Conservation (phyloP, 208 protist species). For the Angomonas ambiguus region DNA sequence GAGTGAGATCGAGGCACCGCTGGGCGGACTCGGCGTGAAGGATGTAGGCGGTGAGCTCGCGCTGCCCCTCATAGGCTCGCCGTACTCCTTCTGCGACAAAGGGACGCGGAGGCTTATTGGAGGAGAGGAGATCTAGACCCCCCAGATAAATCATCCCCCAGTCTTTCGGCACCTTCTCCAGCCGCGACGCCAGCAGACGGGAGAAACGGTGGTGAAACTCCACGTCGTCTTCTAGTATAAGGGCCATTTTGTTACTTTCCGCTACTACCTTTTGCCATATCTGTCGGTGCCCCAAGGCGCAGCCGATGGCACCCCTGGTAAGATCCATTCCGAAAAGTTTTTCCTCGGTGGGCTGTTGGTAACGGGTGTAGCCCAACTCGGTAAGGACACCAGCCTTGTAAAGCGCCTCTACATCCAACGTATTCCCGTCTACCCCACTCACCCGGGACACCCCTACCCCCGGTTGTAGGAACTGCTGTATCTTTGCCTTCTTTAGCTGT, state of each 20-base stretch:
- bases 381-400: slow-evolving; percentile 46
- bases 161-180: slow-evolving; percentile 62
- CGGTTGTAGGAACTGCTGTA: slow-evolving; percentile 49
- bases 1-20: slow-evolving; percentile 72
- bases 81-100: slow-evolving; percentile 78
- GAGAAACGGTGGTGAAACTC: slow-evolving; percentile 81
- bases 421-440: slow-evolving; percentile 64
- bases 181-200: slow-evolving; percentile 46
- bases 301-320: slow-evolving; percentile 83
- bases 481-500: slow-evolving; percentile 43
- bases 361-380: slow-evolving; percentile 67
- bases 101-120: slow-evolving; percentile 76
- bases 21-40: slow-evolving; percentile 56
- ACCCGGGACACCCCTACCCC: slow-evolving; percentile 52
- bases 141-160: slow-evolving; percentile 90
- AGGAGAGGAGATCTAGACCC: slow-evolving; percentile 77
- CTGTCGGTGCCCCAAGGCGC: slow-evolving; percentile 73
- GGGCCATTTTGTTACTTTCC: slow-evolving; percentile 26
- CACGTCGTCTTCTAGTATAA: slow-evolving; percentile 88
- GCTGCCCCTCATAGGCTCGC: slow-evolving; percentile 78
- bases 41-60: slow-evolving; percentile 89
- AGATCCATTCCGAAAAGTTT: slow-evolving; percentile 92
- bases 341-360: slow-evolving; percentile 59
- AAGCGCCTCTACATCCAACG: slow-evolving; percentile 53
- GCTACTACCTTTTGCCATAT: slow-evolving; percentile 76